Evolutionary conservation across 371 early-diverging fungal species (phyloP).

Genomic region (Mucor circinelloides): DNA sequence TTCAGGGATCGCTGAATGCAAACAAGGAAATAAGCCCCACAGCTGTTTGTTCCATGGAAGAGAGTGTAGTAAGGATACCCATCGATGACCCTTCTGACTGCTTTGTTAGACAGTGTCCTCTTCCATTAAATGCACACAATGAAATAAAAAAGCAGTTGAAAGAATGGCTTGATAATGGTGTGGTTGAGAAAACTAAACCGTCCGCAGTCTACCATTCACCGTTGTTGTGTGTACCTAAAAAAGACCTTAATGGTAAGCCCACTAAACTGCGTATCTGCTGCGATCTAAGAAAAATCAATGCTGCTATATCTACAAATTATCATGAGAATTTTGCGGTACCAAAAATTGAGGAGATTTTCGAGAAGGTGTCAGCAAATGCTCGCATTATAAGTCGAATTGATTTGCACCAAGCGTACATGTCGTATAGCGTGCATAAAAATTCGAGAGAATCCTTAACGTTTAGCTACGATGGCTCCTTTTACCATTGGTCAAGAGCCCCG

Average conservation of each 20-base stretch:
- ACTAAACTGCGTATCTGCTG: not conserved
- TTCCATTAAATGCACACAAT: not conserved
- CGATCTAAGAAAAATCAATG: conserved; percentile 3
- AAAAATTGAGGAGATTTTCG: conserved; percentile 9
- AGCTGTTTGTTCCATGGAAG: conserved; percentile 1
- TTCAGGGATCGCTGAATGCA: not conserved
- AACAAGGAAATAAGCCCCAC: not conserved
- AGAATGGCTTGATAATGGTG: conserved; percentile 1
- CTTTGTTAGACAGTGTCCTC: conserved; percentile 4
- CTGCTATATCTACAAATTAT: not conserved
- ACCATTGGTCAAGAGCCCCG: not conserved
- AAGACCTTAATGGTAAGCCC: no score
- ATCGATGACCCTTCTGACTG: not conserved
- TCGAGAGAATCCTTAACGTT: not conserved
- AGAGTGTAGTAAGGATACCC: not conserved
- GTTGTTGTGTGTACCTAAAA: not conserved
- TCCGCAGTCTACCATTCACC: not conserved
- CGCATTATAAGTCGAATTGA: not conserved
- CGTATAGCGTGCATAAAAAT: not conserved
- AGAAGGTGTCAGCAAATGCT: not conserved
- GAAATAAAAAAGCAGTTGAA: not conserved
- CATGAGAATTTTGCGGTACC: conserved; percentile 2
- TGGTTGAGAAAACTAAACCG: not conserved
- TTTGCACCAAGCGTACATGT: not conserved
- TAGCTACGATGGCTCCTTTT: not conserved